Conservation (phyloP, 2,329 filamentous ascomycete species). For the Epichloe aotearoae region DNA sequence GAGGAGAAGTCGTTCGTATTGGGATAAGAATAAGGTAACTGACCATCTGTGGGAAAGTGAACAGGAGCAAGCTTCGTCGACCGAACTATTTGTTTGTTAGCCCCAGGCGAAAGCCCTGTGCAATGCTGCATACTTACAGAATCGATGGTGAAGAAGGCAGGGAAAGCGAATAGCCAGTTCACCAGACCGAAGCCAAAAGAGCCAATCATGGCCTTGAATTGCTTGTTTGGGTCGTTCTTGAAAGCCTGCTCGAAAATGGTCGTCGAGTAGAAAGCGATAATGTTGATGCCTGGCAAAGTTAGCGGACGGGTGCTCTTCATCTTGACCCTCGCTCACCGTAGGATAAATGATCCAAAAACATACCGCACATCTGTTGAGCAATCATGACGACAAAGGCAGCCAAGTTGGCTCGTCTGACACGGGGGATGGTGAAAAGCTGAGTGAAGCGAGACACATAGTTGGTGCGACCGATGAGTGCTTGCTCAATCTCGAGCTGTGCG, state of each 20-base stretch:
- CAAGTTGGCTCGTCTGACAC: constrained; percentile 56
- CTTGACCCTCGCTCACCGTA: no score
- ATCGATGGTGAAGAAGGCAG: constrained; percentile 53
- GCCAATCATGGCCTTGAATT: constrained; percentile 36
- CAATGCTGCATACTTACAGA: constrained; percentile 21
- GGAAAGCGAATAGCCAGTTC: constrained; percentile 54
- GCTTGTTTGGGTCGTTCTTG: constrained; percentile 22
- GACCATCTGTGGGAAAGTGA: constrained; percentile 55
- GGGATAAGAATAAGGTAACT: not conserved
- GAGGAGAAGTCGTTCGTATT: not conserved
- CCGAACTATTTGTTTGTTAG: constrained; percentile 30
- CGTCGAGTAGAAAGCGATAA: constrained; percentile 61
- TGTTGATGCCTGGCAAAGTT: constrained; percentile 37
- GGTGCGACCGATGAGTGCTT: constrained; percentile 23
- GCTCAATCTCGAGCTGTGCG: constrained; percentile 29
- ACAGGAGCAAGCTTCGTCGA: constrained; percentile 45
- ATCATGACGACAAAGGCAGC: constrained; percentile 75
- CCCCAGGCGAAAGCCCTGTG: not conserved
- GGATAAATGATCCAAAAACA: not conserved
- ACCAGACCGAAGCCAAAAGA: constrained; percentile 39
- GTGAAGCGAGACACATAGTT: constrained; percentile 34
- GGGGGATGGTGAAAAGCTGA: constrained; percentile 52
- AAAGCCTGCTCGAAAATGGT: constrained; percentile 47
- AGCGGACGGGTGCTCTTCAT: not conserved
- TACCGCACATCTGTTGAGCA: constrained; percentile 54